Evolutionary conservation across 169 alveolate genomes (phyloP).

Genomic region (Theileria orientalis): DNA sequence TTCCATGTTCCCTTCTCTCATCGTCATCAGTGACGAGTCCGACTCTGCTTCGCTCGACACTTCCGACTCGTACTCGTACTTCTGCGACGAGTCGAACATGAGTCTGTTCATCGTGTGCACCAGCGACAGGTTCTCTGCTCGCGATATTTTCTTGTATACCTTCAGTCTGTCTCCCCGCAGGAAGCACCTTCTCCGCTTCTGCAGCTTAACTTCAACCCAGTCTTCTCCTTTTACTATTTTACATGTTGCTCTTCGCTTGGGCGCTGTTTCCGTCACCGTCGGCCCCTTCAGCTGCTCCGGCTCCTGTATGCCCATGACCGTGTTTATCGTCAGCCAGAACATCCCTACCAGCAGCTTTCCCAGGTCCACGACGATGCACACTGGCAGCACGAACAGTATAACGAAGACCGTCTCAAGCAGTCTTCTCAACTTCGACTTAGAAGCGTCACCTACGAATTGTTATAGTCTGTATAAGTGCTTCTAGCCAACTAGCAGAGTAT

Average conservation of each 20-base stretch:
- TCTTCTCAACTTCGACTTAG: not conserved
- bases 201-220: not conserved
- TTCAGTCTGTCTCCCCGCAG: conserved; percentile 10
- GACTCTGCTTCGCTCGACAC: not conserved
- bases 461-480: too few relatives aligned
- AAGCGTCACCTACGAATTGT: too few relatives aligned
- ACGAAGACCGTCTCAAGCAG: conserved; percentile 11
- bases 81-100: not conserved
- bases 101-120: conserved; percentile 5
- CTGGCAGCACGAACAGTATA: conserved; percentile 14
- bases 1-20: conserved; percentile 4
- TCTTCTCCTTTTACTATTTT: not conserved
- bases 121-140: not conserved
- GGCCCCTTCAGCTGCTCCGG: not conserved
- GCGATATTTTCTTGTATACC: conserved; percentile 1
- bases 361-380: conserved; percentile 35
- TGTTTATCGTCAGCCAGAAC: conserved; percentile 9
- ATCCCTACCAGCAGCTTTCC: conserved; percentile 7
- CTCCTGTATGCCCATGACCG: conserved; percentile 17
- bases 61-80: not conserved
- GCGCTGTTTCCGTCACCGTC: not conserved
- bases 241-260: not conserved
- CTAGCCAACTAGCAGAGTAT: too few relatives aligned
- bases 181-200: conserved; percentile 5
- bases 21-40: not conserved